Percentiles rank a stretch among this genome's conserved stretches.
Evolutionary conservation across 768 basidiomycete genomes (phyloP).

Genomic region (Tricholoma hemisulphureum): DNA sequence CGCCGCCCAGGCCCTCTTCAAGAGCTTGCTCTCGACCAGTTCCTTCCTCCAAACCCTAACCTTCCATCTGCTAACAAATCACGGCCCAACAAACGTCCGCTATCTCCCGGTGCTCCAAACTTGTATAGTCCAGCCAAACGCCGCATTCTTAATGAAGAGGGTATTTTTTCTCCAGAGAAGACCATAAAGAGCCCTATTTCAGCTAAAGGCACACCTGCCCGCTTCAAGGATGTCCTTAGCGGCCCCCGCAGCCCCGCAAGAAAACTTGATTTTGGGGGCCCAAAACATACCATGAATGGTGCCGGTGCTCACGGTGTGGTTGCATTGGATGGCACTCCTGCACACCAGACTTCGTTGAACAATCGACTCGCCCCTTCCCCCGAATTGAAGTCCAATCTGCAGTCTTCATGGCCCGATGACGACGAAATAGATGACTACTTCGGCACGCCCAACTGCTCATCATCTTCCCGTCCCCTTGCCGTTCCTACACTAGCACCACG

Average conservation of each 20-base stretch:
- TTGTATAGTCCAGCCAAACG: constrained; percentile 67
- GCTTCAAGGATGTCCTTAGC: constrained; percentile 24
- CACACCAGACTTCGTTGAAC: constrained; percentile 13
- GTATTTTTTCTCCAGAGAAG: constrained; percentile 40
- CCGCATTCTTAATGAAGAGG: constrained; percentile 59
- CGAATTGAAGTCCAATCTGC: constrained; percentile 19
- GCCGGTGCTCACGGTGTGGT: constrained; percentile 8
- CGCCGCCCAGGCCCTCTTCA: constrained; percentile 53
- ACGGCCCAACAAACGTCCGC: constrained; percentile 55
- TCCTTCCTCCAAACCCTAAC: constrained; percentile 39
- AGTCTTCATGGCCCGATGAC: constrained; percentile 11
- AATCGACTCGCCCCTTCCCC: constrained; percentile 28
- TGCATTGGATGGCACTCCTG: constrained; percentile 17
- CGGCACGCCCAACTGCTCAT: constrained; percentile 15
- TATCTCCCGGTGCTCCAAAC: constrained; percentile 51
- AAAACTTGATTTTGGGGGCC: constrained; percentile 51
- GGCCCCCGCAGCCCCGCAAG: constrained; percentile 45
- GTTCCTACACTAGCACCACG: constrained; percentile 31
- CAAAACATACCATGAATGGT: constrained; percentile 26
- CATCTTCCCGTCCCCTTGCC: constrained; percentile 10
- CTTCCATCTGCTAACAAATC: constrained; percentile 25
- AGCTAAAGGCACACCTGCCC: constrained; percentile 11
- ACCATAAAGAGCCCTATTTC: constrained; percentile 36
- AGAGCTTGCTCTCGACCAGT: constrained; percentile 59
- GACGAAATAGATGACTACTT: constrained; percentile 22